Evolutionary conservation across 2,329 filamentous ascomycete genomes (phyloP), one percentile per base, ranked within the genome.

Genomic region (Dothistroma pini): DNA sequence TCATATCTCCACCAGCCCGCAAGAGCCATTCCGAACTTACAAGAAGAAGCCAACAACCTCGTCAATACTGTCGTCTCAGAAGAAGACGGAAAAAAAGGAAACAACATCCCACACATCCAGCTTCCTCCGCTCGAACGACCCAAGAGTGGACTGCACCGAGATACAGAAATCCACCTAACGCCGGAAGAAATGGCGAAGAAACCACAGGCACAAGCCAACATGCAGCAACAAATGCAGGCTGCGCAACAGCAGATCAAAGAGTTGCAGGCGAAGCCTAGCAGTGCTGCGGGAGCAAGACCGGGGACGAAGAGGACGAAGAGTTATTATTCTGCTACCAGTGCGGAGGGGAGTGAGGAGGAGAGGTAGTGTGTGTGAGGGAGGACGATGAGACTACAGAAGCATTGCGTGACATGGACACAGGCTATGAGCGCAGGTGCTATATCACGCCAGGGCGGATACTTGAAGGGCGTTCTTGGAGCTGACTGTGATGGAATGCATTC

Each of bases 1-100:
- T 81, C 82, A 32, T 89, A 89, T 69, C 80, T 89, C 11, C 69
- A 72, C 14, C 83, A 85, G 53, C 75, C 77, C 10, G 74, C 78
- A 1, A 76, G 76, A 25, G 62, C 71, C 8, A 76, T 78, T 1
- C 76, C 78, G 1, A 76, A 81, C 63, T 63, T 83, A 21, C 77
- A 81, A 63, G 69, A 75, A 10, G 77, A 81, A 61, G 79, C 78
- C 0, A 77, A 78, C 44, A 72, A 76, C 56, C 66, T 82, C 12
- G 79, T 80, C 11, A 76, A 73, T 38, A 67, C 67, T 1, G 71
- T 70, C 22, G 66, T 76, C 10, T 63, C 67, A 2, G 56, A 62
- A 11, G 62, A 67, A 11, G 57, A 63, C 11, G 59, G 64, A 14
- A 52, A 59, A 19, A 35, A 44, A 21, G 61, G 57, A 55, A 53